These are phyloP conservation scores for Vitis hybrid DNA, from an alignment of 177 flowering plant species.

Conservation along the genomic window DNA sequence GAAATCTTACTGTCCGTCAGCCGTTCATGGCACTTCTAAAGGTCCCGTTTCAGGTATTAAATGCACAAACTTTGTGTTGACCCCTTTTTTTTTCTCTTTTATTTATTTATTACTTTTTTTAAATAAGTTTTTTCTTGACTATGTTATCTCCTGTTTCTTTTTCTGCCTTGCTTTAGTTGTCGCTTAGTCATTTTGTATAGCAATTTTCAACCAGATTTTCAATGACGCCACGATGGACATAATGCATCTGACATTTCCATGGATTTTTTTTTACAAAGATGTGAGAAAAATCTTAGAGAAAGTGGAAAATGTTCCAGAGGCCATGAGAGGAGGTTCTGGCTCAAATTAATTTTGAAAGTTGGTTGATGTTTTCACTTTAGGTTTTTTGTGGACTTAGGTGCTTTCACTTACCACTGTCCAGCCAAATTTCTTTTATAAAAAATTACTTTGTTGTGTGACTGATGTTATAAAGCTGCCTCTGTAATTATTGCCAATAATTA, in stretches of 20 bases:
- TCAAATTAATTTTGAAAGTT: no score
- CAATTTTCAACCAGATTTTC: not conserved
- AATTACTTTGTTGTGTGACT: not conserved
- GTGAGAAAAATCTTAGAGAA: not conserved
- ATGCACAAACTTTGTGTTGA: constrained; percentile 5
- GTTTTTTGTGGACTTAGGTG: not conserved
- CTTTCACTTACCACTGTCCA: not conserved
- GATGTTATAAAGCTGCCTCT: not conserved
- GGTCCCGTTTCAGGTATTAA: constrained; percentile 43
- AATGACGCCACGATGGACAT: not conserved
- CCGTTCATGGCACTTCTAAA: constrained; percentile 14
- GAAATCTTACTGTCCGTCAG: constrained; percentile 12
- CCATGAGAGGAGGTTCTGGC: not conserved
- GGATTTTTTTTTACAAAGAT: no score
- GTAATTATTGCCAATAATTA: not conserved
- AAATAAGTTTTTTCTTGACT: not conserved
- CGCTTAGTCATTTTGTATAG: not conserved
- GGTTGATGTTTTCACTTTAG: not conserved
- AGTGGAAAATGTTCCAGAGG: not conserved
- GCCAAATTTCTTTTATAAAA: not conserved
- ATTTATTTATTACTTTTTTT: not conserved
- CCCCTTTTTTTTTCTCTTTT: not conserved
- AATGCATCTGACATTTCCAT: not conserved
- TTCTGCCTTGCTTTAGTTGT: not conserved
- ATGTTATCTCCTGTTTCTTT: not conserved